Percentiles rank a stretch among this genome's conserved stretches.
Conservation (phyloP, 1,139 yeast species). For the Williopsis jadinii region DNA sequence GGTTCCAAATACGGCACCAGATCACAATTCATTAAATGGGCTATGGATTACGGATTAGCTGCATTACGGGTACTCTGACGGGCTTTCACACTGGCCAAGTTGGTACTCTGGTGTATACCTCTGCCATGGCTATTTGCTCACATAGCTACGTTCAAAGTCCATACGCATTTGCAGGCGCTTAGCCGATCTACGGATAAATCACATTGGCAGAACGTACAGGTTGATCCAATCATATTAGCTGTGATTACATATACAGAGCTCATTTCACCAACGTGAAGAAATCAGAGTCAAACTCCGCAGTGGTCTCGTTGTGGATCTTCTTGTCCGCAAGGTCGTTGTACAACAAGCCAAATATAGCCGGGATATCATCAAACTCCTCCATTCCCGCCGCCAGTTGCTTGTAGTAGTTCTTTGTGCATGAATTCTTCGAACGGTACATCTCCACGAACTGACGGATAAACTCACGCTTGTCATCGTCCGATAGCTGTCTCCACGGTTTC, state of each 20-base stretch:
- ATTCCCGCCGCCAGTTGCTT: conserved; percentile 26
- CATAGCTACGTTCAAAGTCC: too few relatives aligned
- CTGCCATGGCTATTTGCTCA: too few relatives aligned
- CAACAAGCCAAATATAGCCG: conserved; percentile 27
- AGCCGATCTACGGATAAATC: too few relatives aligned
- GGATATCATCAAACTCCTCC: conserved; percentile 29
- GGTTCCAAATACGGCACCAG: too few relatives aligned
- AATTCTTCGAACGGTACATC: conserved; percentile 18
- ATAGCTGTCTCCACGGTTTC: conserved; percentile 22
- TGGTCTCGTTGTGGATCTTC: conserved; percentile 9
- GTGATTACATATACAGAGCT: background rate
- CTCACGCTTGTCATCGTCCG: conserved; percentile 19
- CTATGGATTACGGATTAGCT: too few relatives aligned
- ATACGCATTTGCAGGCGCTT: too few relatives aligned
- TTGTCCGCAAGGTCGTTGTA: conserved; percentile 26
- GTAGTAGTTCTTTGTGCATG: conserved; percentile 25
- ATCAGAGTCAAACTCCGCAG: conserved; percentile 21
- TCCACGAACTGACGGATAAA: conserved; percentile 25
- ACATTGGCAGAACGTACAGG: too few relatives aligned
- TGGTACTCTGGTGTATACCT: too few relatives aligned
- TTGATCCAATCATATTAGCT: too few relatives aligned
- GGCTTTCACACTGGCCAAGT: too few relatives aligned
- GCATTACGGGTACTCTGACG: too few relatives aligned
- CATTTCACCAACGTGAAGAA: conserved; percentile 11
- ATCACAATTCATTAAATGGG: too few relatives aligned